These are phyloP conservation scores for Phytophthora boehmeriae DNA, from an alignment of 352 stramenopile genomes.

Conservation along the genomic window DNA sequence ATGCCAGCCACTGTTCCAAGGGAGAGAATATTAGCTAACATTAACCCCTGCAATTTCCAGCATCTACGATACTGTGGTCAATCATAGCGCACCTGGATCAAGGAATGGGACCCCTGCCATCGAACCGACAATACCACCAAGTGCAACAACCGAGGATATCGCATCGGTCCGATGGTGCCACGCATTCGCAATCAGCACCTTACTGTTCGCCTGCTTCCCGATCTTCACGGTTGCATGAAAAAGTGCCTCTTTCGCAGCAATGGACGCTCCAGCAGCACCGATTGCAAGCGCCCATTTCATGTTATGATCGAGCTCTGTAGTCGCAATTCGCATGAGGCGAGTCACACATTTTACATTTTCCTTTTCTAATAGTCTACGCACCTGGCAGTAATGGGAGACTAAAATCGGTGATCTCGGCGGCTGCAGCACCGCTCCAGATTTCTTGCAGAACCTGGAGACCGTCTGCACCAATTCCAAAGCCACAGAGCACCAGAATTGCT, in stretches of 20 bases:
- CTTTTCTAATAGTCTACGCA: conserved; percentile 7
- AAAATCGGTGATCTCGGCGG: conserved; percentile 37
- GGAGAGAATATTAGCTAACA: background rate
- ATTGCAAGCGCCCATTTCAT: conserved; percentile 78
- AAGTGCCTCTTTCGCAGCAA: conserved; percentile 94
- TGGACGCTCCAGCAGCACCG: conserved; percentile 88
- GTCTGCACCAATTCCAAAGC: conserved; percentile 72
- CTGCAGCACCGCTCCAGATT: conserved; percentile 49
- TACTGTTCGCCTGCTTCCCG: conserved; percentile 92
- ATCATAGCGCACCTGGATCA: conserved; percentile 56
- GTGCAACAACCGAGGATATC: conserved; percentile 89
- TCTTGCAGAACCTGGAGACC: conserved; percentile 76
- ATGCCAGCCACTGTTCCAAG: conserved; percentile 67
- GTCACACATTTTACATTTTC: too few relatives aligned
- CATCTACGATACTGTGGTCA: background rate
- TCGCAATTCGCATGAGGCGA: too few relatives aligned
- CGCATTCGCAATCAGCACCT: conserved; percentile 97
- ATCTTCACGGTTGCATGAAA: conserved; percentile 94
- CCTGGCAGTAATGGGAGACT: conserved; percentile 55
- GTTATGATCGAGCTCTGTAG: conserved; percentile 51
- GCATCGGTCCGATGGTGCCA: conserved; percentile 95
- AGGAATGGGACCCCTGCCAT: conserved; percentile 74
- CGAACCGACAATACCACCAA: conserved; percentile 77
- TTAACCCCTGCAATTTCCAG: background rate
- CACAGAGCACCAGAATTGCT: conserved; percentile 80